Base-by-base conservation (phyloP, 352 stramenopile species). In the Phytophthora gonapodyides region DNA sequence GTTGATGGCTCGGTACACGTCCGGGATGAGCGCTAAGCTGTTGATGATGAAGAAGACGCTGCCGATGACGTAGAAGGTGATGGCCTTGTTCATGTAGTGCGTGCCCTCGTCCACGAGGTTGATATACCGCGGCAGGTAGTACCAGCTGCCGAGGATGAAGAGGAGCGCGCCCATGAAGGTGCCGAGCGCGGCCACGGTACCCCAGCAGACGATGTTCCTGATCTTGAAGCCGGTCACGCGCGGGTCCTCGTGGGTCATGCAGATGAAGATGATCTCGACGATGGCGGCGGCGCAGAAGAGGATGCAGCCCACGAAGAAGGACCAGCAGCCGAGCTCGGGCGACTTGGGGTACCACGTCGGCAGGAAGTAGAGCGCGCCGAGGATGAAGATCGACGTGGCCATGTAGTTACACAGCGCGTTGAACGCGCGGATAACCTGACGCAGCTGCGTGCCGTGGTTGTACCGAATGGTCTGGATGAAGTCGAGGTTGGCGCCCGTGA, bases 41-140 rank as follows among this genome's bases (percentile, higher is more conserved):
- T 78, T 88, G 64, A 94, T 83, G 40, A 87, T 75, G 68, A 94
- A 94, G 62, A 90, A 89, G 1, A 89, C 67, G 69, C 80, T 89
- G 11, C 85, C 85, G 35, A 84, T 62, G 15, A 84, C 78, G 66
- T 89, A 94, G 65, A 74, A 86, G 40, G 82, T 87, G 60, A 90
- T 89, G 38, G 79, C 75, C 57, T 78, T 76, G 76, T 91, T 86
- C 76, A 88, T 87, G 73, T 89, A 88, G 66, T 82, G 56, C 34
- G 73, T 81, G 19, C 78, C 69, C 3, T 74, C 55, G 56, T 89
- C 81, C 21, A 89, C 73, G 36, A 65, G 67, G 16, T 78, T 79
- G 37, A 92, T 89, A 58, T 85, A 94, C 44, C 68, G 64, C 50
- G 85, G 85, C 6, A 94, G 80, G 75, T 92, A 94, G 76, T 78